Percentiles rank a stretch among this genome's conserved stretches.
phyloP scores from a whole-genome alignment of 1,284 basidiomycete species.

The Singerocomus rubriflavus region DNA sequence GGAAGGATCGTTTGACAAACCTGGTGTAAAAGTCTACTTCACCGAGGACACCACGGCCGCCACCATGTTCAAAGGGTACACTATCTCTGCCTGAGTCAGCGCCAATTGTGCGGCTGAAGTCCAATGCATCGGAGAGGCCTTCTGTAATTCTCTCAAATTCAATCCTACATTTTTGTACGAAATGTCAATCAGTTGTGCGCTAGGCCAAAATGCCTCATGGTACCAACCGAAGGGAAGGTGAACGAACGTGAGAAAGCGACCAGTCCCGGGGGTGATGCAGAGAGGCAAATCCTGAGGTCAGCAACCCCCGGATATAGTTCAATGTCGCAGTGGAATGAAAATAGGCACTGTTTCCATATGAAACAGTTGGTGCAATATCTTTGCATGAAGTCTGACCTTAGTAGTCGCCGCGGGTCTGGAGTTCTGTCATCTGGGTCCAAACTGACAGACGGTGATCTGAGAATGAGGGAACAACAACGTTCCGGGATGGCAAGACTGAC shows the following conservation, averaged over 20 bases:
- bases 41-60: constrained; percentile 71
- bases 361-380: not conserved
- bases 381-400: constrained; percentile 49
- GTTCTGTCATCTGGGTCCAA: constrained; percentile 73
- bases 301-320: constrained; percentile 87
- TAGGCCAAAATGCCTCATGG: not conserved
- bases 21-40: constrained; percentile 95
- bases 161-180: constrained; percentile 39
- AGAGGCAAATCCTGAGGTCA: constrained; percentile 90
- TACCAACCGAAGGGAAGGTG: constrained; percentile 63
- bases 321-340: constrained; percentile 94
- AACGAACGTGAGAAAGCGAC: constrained; percentile 91
- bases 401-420: constrained; percentile 85
- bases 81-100: constrained; percentile 52
- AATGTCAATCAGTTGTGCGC: constrained; percentile 11
- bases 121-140: constrained; percentile 85
- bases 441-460: constrained; percentile 26
- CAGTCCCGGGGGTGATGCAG: constrained; percentile 89
- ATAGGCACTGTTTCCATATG: constrained; percentile 66
- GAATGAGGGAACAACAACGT: constrained; percentile 10
- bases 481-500: constrained; percentile 38
- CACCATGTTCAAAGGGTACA: constrained; percentile 61
- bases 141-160: constrained; percentile 88
- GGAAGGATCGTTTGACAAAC: constrained; percentile 37
- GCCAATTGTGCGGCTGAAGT: constrained; percentile 91